Conservation (phyloP, 2,329 filamentous ascomycete genomes). For the Cylindrodendrum hubeiense region DNA sequence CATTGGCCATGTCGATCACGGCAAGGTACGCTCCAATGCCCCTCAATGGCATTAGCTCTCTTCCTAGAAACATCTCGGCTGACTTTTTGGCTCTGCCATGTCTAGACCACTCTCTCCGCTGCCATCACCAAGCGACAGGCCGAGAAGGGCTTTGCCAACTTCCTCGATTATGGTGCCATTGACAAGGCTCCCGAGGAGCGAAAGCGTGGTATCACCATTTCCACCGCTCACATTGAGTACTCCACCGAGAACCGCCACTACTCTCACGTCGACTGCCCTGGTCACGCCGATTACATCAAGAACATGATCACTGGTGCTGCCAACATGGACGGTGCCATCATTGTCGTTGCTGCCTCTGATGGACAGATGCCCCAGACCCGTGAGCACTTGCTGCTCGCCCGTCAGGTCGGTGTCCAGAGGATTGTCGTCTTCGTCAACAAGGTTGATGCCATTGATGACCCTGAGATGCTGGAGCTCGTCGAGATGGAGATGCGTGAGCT, state of each 20-base stretch:
- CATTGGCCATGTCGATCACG: constrained; percentile 99
- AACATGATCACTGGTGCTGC: constrained; percentile 99
- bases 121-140: constrained; percentile 99
- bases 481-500: constrained; percentile 99
- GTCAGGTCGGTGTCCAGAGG: constrained; percentile 97
- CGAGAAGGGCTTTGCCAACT: constrained; percentile 92
- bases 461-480: constrained; percentile 99
- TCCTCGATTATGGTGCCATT: constrained; percentile 97
- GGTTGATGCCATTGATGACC: constrained; percentile 96
- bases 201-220: constrained; percentile 99
- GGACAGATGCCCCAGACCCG: constrained; percentile 99
- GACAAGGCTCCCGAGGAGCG: constrained; percentile 99
- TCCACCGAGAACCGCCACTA: constrained; percentile 94
- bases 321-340: constrained; percentile 99
- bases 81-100: constrained; percentile 22
- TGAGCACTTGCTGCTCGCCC: constrained; percentile 97
- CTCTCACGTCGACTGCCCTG: constrained; percentile 99
- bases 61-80: constrained; percentile 24
- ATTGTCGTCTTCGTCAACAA: constrained; percentile 99
- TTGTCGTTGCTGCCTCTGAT: constrained; percentile 97
- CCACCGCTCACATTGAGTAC: constrained; percentile 98
- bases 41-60: constrained; percentile 14
- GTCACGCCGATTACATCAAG: constrained; percentile 99
- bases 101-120: constrained; percentile 94
- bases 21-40: constrained; percentile 77